phyloP scores from a whole-genome alignment of 495 filamentous ascomycete species.

The Penicillium malachiteum region DNA sequence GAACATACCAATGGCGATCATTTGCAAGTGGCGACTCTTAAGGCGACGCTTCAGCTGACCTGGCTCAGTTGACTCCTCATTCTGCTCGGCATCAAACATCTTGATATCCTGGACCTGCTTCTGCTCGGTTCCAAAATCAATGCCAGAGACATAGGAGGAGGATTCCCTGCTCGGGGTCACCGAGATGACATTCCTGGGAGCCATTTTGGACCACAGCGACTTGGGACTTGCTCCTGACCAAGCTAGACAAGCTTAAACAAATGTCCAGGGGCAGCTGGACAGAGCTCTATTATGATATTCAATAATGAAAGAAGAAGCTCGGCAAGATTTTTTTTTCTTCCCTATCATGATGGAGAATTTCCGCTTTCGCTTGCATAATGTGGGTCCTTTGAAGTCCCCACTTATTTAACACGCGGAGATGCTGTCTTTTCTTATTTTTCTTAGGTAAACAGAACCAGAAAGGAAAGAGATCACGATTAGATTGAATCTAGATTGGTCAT shows the following conservation, averaged over 20 bases:
- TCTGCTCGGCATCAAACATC: constrained; percentile 24
- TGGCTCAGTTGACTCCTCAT: constrained; percentile 7
- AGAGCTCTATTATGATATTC: neutral
- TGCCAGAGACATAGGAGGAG: constrained; percentile 5
- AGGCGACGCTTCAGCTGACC: constrained; percentile 51
- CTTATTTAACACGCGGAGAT: constrained; percentile 12
- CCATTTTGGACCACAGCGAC: constrained; percentile 15
- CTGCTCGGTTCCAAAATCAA: constrained; percentile 7
- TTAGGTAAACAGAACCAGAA: constrained; percentile 23
- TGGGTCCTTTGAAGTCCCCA: constrained; percentile 8
- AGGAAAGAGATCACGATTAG: constrained; percentile 13
- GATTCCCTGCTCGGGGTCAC: neutral
- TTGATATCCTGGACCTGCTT: constrained; percentile 26
- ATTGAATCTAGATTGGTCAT: no score
- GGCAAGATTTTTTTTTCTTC: constrained; percentile 4
- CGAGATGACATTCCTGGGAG: constrained; percentile 11
- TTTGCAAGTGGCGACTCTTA: constrained; percentile 63
- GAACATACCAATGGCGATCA: constrained; percentile 62
- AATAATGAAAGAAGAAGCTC: neutral
- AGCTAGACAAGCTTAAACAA: neutral
- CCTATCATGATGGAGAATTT: constrained; percentile 8
- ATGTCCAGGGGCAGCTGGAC: neutral
- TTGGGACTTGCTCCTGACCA: neutral
- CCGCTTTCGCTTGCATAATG: constrained; percentile 24
- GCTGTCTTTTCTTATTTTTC: constrained; percentile 7